These are phyloP conservation scores for Ettlia oleoabundans DNA, from an alignment of 139 green algal genomes.

Conservation along the genomic window DNA sequence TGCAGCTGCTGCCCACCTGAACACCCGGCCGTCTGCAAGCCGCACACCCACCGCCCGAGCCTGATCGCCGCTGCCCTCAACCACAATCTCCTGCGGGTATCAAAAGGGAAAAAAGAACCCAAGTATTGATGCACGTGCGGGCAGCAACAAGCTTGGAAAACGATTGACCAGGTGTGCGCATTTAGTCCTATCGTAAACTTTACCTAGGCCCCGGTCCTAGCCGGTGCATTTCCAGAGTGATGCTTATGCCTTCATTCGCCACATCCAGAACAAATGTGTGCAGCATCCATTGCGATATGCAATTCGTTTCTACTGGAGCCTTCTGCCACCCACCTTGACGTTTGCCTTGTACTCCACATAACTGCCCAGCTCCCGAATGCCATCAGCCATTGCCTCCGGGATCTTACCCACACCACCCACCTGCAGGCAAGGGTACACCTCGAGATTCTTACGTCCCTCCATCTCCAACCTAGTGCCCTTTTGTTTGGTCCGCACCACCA, in stretches of 20 bases:
- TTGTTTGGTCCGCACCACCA: background rate
- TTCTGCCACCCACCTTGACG: constrained; percentile 58
- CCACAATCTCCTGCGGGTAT: constrained; percentile 71
- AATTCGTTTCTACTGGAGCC: background rate
- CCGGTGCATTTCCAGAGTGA: too few relatives aligned
- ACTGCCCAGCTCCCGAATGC: constrained; percentile 76
- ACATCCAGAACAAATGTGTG: background rate
- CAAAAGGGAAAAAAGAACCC: background rate
- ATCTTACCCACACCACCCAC: constrained; percentile 91
- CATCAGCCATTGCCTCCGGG: constrained; percentile 75
- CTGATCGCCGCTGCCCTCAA: constrained; percentile 54
- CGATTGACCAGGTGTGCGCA: background rate
- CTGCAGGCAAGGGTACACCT: background rate
- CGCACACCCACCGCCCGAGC: constrained; percentile 72
- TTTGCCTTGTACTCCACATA: constrained; percentile 91
- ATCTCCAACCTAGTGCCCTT: too few relatives aligned
- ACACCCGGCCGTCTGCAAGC: constrained; percentile 82
- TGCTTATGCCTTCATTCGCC: too few relatives aligned
- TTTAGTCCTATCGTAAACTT: too few relatives aligned
- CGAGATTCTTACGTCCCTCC: too few relatives aligned
- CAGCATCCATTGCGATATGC: background rate
- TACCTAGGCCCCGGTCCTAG: too few relatives aligned
- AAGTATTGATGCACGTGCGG: background rate
- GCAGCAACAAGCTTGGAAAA: background rate
- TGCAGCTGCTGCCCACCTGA: constrained; percentile 12